Base-by-base conservation (phyloP, 2,329 filamentous ascomycete genomes). In the Scedosporium aurantiacum region DNA sequence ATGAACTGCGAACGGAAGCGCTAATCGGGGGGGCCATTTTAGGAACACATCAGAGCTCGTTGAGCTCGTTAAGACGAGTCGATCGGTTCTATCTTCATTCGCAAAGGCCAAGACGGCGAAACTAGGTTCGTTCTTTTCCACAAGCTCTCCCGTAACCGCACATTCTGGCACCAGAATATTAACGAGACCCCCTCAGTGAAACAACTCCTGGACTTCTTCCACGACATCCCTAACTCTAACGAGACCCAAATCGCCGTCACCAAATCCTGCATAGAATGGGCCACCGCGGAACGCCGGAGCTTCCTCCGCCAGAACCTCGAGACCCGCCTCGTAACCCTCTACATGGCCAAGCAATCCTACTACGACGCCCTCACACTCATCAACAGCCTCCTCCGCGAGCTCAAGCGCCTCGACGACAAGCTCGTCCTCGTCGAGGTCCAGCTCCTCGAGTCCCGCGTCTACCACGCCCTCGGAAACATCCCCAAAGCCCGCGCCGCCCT, bases 181-280 rank as follows among this genome's bases (percentile, higher is more conserved):
- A 60, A 23, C n/a, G n/a, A n/a, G n/a, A n/a, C n/a, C 52, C 60
- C 58, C 60, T 65, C 67, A 97, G 94, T 99, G 68, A 93, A 94
- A 68, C 91, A 97, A 77, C 86, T 99, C 27, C 89, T 99, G 74
- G 94, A 99, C 75, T 86, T 97, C 74, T 94, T 97, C 81, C 86
- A 89, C 69, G 84, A 89, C 70, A 97, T 97, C 69, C 94, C 95
- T 70, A 89, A 97, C 77, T 94, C 91, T 68, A 89, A 89, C 79
- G 94, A 99, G 73, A 90, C 88, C 72, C 94, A 99, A 79, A 91
- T 96, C 74, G 79, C 87, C 73, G 91, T 97, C 69, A 99, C 94
- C 71, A 96, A 96, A 78, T 96, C 94, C 77, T 97, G 91, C 79
- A 99, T 99, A 85, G 93, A 97, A 78, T 99, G 94, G 94, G 94